phyloP scores from a whole-genome alignment of 2,329 filamentous ascomycete species.

The Claviceps paspali region DNA sequence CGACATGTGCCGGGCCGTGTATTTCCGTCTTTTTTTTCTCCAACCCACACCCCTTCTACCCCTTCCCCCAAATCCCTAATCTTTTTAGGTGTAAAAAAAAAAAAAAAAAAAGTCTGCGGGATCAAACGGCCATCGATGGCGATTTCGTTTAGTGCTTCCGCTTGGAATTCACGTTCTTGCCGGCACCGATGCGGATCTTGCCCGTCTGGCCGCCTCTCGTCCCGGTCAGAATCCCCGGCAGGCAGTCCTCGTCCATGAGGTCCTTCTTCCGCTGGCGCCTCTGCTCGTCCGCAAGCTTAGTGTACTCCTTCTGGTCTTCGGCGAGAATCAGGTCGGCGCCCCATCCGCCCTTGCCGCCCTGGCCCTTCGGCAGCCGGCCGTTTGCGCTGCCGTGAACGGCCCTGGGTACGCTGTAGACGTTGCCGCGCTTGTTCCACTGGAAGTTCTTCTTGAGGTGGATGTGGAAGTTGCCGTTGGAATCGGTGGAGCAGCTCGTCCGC shows the following conservation, averaged over 20 bases:
- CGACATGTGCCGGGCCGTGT: too few relatives aligned
- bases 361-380: slow-evolving; percentile 52
- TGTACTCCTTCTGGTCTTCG: slow-evolving; percentile 93
- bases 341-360: slow-evolving; percentile 78
- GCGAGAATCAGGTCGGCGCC: slow-evolving; percentile 69
- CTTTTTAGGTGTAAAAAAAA: too few relatives aligned
- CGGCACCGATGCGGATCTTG: slow-evolving; percentile 68
- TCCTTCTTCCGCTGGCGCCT: slow-evolving; percentile 57
- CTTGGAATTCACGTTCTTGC: slow-evolving; percentile 70
- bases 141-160: slow-evolving; percentile 39
- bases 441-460: slow-evolving; percentile 88
- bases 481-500: slow-evolving; percentile 72
- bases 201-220: slow-evolving; percentile 50
- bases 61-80: too few relatives aligned
- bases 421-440: slow-evolving; percentile 88
- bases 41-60: too few relatives aligned
- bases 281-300: slow-evolving; percentile 45
- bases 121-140: too few relatives aligned
- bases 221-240: slow-evolving; percentile 73
- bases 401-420: slow-evolving; percentile 87
- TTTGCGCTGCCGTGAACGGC: slow-evolving; percentile 67
- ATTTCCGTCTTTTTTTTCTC: too few relatives aligned
- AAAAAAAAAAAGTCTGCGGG: too few relatives aligned
- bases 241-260: slow-evolving; percentile 88
- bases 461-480: slow-evolving; percentile 63